Percentiles rank a stretch among this genome's conserved stretches.
Evolutionary conservation across 495 filamentous ascomycete species (phyloP).

Genomic region (Glarea lozoyensis): DNA sequence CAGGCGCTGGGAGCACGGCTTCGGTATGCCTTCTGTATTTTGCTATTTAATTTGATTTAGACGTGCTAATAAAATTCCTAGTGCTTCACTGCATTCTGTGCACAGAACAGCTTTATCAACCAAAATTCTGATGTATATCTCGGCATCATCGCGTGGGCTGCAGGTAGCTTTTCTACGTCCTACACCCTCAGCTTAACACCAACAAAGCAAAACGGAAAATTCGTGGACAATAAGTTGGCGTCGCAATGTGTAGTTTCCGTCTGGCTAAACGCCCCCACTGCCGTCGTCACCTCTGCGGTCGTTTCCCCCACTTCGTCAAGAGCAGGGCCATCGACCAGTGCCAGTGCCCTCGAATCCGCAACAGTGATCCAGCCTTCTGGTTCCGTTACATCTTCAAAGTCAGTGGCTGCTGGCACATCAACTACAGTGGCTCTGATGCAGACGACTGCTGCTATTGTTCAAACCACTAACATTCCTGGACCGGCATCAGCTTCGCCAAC

Average conservation of each 20-base stretch:
- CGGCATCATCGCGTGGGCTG: constrained; percentile 40
- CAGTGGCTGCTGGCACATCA: too few species aligned
- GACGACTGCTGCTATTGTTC: too few species aligned
- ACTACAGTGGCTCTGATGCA: too few species aligned
- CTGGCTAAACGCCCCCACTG: constrained; percentile 17
- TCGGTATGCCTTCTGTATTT: neutral
- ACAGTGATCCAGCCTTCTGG: too few species aligned
- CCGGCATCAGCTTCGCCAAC: too few species aligned
- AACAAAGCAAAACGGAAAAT: constrained; percentile 23
- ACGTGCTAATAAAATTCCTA: neutral
- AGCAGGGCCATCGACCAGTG: too few species aligned
- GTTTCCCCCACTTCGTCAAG: too few species aligned
- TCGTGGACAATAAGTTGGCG: constrained; percentile 30
- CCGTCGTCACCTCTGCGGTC: neutral
- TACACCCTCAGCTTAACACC: constrained; percentile 39
- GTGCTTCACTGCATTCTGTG: constrained; percentile 35
- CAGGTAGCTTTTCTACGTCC: constrained; percentile 35
- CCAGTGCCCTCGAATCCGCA: too few species aligned
- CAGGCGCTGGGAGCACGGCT: constrained; percentile 37
- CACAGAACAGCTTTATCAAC: constrained; percentile 37
- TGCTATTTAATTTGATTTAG: neutral
- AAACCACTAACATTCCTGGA: too few species aligned
- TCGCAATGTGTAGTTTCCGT: constrained; percentile 27
- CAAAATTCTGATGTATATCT: constrained; percentile 41
- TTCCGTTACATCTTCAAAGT: too few species aligned